These are phyloP conservation scores for Coemansia guatemalensis DNA, from an alignment of 192 early-diverging fungal species.

Conservation along the genomic window DNA sequence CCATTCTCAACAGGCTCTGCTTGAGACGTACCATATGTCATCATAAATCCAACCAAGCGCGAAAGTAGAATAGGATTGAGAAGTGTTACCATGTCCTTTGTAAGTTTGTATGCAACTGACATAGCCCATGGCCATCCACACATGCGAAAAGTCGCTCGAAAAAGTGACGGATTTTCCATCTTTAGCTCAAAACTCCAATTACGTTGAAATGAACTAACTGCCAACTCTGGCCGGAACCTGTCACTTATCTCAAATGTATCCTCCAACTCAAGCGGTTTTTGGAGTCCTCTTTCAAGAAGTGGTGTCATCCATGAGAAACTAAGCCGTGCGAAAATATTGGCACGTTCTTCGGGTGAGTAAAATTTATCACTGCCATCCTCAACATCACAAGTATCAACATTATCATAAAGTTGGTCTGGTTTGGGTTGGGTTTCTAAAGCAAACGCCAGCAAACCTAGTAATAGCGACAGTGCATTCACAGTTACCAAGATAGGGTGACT, in stretches of 20 bases:
- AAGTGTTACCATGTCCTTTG: constrained; percentile 76
- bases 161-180: constrained; percentile 60
- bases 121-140: constrained; percentile 69
- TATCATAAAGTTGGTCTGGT: too few species aligned
- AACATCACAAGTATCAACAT: neutral
- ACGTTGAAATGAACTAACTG: constrained; percentile 64
- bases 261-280: constrained; percentile 66
- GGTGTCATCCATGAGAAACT: constrained; percentile 89
- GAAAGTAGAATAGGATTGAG: constrained; percentile 80
- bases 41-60: constrained; percentile 65
- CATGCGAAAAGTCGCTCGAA: constrained; percentile 57
- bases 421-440: too few species aligned
- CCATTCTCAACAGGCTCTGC: constrained; percentile 70
- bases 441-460: too few species aligned
- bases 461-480: too few species aligned
- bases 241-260: constrained; percentile 72
- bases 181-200: constrained; percentile 72
- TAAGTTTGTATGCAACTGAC: constrained; percentile 77
- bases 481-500: too few species aligned
- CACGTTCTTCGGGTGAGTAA: constrained; percentile 67
- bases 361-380: neutral
- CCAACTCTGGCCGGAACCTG: constrained; percentile 58
- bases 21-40: constrained; percentile 24
- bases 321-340: constrained; percentile 78
- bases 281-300: constrained; percentile 73